Percentiles rank a stretch among this genome's conserved stretches.
These are phyloP conservation scores for Pachyrhizus erosus DNA, from an alignment of 306 rosid species.

Conservation along the genomic window DNA sequence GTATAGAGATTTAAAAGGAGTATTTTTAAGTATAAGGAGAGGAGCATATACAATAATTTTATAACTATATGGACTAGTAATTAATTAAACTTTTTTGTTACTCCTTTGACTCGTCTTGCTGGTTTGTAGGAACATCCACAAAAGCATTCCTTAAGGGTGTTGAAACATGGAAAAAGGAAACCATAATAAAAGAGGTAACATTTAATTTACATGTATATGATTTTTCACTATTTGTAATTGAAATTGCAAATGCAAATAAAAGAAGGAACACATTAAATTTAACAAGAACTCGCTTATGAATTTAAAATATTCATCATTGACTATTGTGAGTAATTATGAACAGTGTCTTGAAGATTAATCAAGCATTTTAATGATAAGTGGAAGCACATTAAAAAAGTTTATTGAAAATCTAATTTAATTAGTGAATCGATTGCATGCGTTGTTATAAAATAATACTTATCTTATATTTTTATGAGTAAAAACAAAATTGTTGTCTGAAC, in stretches of 20 bases:
- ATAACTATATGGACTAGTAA: no score
- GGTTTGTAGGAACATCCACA: slow-evolving; percentile 70
- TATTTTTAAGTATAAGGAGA: no score
- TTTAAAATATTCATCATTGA: not conserved
- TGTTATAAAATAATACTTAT: no score
- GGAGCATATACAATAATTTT: no score
- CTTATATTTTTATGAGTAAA: no score
- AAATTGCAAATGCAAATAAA: not conserved
- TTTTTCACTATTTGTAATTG: not conserved
- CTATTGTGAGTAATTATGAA: not conserved
- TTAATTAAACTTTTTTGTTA: not conserved
- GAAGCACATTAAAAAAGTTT: no score
- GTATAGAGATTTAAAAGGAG: no score
- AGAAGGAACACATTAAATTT: not conserved
- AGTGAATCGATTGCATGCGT: no score
- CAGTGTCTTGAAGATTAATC: not conserved
- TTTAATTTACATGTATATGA: not conserved
- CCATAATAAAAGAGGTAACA: slow-evolving; percentile 69
- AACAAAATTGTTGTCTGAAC: slow-evolving; percentile 43
- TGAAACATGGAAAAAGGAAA: slow-evolving; percentile 93
- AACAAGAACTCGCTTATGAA: not conserved
- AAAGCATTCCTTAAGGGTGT: slow-evolving; percentile 85
- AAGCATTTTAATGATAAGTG: not conserved
- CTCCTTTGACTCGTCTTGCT: slow-evolving; percentile 14
- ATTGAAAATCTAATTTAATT: no score